phyloP scores from a whole-genome alignment of 108 stramenopile species.

The Nannochloropsis gaditana region DNA sequence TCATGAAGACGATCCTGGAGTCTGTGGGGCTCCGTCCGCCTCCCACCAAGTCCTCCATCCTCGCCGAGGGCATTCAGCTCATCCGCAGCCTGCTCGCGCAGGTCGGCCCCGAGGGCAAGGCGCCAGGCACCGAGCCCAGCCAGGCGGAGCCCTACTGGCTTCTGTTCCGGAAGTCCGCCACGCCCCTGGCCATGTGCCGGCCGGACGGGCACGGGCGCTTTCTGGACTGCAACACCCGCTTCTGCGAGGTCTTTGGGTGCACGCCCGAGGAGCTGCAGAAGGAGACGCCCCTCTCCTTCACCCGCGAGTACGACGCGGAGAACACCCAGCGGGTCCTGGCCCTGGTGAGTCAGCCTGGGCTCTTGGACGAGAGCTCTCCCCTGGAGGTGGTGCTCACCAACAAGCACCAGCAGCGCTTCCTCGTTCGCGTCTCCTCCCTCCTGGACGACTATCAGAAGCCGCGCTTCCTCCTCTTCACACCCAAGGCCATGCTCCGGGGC shows the following conservation, averaged over 20 bases:
- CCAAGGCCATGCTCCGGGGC: background rate
- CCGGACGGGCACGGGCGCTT: background rate
- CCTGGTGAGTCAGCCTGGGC: background rate
- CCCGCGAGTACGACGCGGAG: background rate
- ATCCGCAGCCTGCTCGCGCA: background rate
- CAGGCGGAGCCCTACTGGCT: background rate
- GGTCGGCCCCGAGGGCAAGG: background rate
- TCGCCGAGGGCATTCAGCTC: background rate
- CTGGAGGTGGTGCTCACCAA: background rate
- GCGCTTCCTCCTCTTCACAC: background rate
- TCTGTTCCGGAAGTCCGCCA: background rate
- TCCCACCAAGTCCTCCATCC: constrained; percentile 11
- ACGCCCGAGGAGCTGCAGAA: background rate
- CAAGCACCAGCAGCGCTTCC: background rate
- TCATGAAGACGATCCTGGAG: background rate
- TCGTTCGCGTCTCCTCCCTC: background rate
- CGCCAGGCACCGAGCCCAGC: background rate
- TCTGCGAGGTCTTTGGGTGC: constrained; percentile 3
- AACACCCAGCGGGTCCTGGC: background rate
- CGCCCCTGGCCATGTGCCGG: background rate
- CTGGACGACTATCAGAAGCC: background rate
- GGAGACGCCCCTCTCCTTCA: background rate
- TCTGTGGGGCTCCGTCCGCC: background rate
- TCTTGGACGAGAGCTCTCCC: background rate
- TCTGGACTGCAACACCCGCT: background rate